Conservation (phyloP, 202 grass and related monocot species). For the Cymbopogon flexuosus region DNA sequence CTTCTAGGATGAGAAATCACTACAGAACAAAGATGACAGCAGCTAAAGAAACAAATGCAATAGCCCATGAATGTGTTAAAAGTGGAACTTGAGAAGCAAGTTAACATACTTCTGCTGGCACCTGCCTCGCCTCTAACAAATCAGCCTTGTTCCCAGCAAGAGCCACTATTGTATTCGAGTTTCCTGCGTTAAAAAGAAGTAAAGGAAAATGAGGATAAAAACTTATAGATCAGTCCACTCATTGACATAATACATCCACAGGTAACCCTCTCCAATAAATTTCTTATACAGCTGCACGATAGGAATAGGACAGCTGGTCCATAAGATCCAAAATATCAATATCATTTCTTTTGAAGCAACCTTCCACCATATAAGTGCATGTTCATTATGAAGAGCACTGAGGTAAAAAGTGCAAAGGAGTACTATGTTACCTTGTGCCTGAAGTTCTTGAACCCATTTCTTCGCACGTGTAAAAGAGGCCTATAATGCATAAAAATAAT, state of each 20-base stretch:
- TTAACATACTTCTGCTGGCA: conserved; percentile 59
- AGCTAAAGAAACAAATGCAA: not conserved
- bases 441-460: conserved; percentile 99
- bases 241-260: not conserved
- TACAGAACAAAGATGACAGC: not conserved
- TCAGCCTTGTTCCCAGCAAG: conserved; percentile 96
- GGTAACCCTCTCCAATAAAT: not conserved
- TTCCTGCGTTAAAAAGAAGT: conserved; percentile 47
- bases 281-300: not conserved
- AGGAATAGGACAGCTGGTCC: not conserved
- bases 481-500: conserved; percentile 37
- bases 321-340: not conserved
- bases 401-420: not conserved
- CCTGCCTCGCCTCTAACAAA: conserved; percentile 63
- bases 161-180: conserved; percentile 71
- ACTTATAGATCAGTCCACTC: not conserved
- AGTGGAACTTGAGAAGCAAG: conserved; percentile 9
- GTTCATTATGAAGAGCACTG: not conserved
- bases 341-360: not conserved
- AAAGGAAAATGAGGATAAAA: not conserved
- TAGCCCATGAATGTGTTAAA: not conserved
- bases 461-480: conserved; percentile 72
- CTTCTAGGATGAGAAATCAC: not conserved
- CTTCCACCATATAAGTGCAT: not conserved
- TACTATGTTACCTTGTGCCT: conserved; percentile 67